Base-by-base conservation (phyloP, 139 green algal species). In the Astrephomene gubernaculifera region DNA sequence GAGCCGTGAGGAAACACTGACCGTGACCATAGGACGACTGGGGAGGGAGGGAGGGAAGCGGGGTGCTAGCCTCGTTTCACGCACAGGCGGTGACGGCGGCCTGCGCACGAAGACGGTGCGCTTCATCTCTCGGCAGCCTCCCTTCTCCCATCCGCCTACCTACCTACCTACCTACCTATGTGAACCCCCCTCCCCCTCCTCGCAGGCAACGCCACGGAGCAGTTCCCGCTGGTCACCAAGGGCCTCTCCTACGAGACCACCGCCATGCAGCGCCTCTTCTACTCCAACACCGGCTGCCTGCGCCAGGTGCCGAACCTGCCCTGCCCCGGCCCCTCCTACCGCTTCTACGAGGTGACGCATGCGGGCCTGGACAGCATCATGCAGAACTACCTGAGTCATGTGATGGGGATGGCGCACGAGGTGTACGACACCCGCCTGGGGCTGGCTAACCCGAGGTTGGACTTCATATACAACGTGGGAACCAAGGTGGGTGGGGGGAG, bases 401-500 rank as follows among this genome's bases (percentile, higher is more conserved):
- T 81, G 73, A 33, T 39, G 6, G 53, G 35, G 1, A 69, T 81
- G 53, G 35, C 36, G 1, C 25, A 54, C 2, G 49, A 53, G 33
- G 73, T 69, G 53, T 54, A 35, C 7, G 35, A 64, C 35, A 9
- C 38, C 35, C 5, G 6, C 24, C 52, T 27, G 25, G 73, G 73
- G 12, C 52, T 81, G 21, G 33, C 3, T 22, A 70, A 69, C 52
- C 10, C 27, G 14, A 29, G 41, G 2, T n/a, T 82, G 21, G 75
- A 82, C 60, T 82, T 60, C 38, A 31, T 82, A 0, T 82, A 71
- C 57, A 82, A 71, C 38, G 75, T 82, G n/a, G 75, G 75, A 5
- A 57, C 38, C 21, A 71, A 60, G 75, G 75, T 82, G 36, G 5
- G 71, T 27, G 10, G 35, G 65, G 27, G 10, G 39, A 12, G 17